phyloP scores from a whole-genome alignment of 2,329 filamentous ascomycete genomes.

The Cladobotryum protrusum region DNA sequence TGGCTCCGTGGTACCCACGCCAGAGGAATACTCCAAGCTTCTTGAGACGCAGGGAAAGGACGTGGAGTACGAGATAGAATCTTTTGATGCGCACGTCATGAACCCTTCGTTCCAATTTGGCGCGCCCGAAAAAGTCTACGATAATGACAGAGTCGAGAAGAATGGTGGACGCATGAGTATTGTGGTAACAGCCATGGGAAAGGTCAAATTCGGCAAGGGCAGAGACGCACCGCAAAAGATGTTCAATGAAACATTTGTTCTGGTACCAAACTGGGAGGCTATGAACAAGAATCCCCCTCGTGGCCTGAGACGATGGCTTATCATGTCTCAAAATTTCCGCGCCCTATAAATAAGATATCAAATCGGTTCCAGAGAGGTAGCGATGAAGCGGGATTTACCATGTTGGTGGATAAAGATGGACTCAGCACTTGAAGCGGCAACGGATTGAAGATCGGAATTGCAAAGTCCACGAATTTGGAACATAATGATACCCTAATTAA shows the following conservation, averaged over 20 bases:
- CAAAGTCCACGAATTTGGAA: too few relatives aligned
- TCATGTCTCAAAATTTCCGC: slow-evolving; percentile 68
- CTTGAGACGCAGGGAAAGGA: slow-evolving; percentile 56
- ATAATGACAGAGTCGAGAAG: slow-evolving; percentile 39
- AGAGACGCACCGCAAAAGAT: slow-evolving; percentile 57
- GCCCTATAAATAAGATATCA: slow-evolving; percentile 31
- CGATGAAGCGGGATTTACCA: too few relatives aligned
- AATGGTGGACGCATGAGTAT: slow-evolving; percentile 59
- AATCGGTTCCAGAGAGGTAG: too few relatives aligned
- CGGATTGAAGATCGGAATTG: too few relatives aligned
- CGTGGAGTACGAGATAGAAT: slow-evolving; percentile 66
- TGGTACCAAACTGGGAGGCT: slow-evolving; percentile 69
- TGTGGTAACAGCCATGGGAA: slow-evolving; percentile 66
- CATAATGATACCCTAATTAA: too few relatives aligned
- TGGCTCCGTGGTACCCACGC: slow-evolving; percentile 59
- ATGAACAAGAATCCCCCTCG: slow-evolving; percentile 47
- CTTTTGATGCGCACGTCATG: slow-evolving; percentile 70
- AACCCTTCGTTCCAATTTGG: slow-evolving; percentile 60
- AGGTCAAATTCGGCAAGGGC: slow-evolving; percentile 60
- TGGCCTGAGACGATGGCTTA: slow-evolving; percentile 54
- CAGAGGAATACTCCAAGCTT: slow-evolving; percentile 59
- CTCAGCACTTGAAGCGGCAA: too few relatives aligned
- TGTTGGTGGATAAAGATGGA: too few relatives aligned
- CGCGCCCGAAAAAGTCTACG: slow-evolving; percentile 41
- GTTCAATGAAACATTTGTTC: slow-evolving; percentile 74